Conservation (phyloP, 768 basidiomycete genomes). For the Kwoniella pini region DNA sequence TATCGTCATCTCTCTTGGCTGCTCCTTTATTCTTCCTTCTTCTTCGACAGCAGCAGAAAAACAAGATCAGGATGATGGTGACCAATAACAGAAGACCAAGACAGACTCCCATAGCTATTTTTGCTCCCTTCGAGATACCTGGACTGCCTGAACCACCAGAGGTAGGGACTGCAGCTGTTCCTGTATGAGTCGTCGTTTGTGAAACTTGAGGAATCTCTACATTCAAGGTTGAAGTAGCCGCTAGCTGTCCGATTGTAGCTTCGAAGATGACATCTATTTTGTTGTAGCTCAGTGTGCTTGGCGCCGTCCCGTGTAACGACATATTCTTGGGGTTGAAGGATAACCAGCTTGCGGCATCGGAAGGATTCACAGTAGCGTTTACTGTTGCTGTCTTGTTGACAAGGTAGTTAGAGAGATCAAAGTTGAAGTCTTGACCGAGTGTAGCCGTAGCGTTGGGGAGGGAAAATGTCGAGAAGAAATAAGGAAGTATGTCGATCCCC, state of each 20-base stretch:
- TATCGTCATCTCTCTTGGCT: conserved; percentile 38
- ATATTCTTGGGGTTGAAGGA: conserved; percentile 36
- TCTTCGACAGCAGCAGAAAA: conserved; percentile 49
- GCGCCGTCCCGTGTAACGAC: conserved; percentile 40
- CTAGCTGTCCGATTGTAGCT: conserved; percentile 22
- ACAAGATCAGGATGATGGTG: conserved; percentile 38
- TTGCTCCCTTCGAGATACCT: conserved; percentile 49
- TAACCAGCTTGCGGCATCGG: conserved; percentile 44
- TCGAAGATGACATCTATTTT: conserved; percentile 40
- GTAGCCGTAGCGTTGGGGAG: conserved; percentile 64
- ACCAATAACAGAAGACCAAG: conserved; percentile 45
- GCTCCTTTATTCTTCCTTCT: conserved; percentile 25
- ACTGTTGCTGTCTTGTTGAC: conserved; percentile 56
- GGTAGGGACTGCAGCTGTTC: conserved; percentile 27
- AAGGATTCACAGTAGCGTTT: conserved; percentile 40
- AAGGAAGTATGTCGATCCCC: conserved; percentile 67
- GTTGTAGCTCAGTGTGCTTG: conserved; percentile 26
- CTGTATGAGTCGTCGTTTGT: conserved; percentile 26
- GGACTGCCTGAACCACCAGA: conserved; percentile 10
- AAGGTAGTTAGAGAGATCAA: conserved; percentile 63
- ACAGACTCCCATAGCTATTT: conserved; percentile 51
- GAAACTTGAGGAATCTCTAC: conserved; percentile 32
- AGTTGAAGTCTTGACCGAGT: conserved; percentile 61
- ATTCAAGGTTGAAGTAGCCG: conserved; percentile 31
- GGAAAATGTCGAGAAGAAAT: conserved; percentile 66